These are phyloP conservation scores for Macrophomina phaseolina DNA, from an alignment of 2,329 filamentous ascomycete genomes.

Conservation along the genomic window DNA sequence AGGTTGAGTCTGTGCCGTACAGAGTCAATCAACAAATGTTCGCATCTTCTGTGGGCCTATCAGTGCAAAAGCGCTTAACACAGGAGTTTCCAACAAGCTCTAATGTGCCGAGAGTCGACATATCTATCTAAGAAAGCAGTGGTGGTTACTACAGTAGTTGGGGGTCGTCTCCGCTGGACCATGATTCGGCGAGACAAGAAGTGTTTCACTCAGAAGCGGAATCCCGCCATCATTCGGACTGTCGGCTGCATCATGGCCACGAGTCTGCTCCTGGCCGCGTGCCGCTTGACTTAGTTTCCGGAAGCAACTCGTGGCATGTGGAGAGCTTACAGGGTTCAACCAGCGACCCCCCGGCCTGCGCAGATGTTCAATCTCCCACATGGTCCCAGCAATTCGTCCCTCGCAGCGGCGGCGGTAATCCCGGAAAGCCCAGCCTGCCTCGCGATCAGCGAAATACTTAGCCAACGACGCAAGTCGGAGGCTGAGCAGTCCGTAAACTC, in stretches of 20 bases:
- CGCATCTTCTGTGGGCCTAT: neutral
- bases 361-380: neutral
- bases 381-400: neutral
- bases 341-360: constrained; percentile 1
- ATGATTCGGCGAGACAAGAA: neutral
- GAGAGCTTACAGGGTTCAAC: neutral
- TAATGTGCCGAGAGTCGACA: neutral
- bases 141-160: neutral
- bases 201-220: neutral
- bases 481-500: neutral
- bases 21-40: neutral
- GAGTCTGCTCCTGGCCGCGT: neutral
- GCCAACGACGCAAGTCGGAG: neutral
- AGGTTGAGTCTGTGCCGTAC: neutral
- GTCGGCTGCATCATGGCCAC: neutral
- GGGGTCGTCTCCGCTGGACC: neutral
- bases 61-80: neutral
- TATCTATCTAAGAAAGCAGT: neutral
- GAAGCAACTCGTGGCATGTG: neutral
- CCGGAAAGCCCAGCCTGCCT: neutral
- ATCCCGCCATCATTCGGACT: neutral
- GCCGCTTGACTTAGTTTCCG: neutral
- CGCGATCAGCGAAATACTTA: neutral
- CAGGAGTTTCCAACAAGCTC: neutral
- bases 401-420: neutral